These are phyloP conservation scores for Cladosporium sp. DNA, from an alignment of 2,329 filamentous ascomycete genomes.

Conservation along the genomic window DNA sequence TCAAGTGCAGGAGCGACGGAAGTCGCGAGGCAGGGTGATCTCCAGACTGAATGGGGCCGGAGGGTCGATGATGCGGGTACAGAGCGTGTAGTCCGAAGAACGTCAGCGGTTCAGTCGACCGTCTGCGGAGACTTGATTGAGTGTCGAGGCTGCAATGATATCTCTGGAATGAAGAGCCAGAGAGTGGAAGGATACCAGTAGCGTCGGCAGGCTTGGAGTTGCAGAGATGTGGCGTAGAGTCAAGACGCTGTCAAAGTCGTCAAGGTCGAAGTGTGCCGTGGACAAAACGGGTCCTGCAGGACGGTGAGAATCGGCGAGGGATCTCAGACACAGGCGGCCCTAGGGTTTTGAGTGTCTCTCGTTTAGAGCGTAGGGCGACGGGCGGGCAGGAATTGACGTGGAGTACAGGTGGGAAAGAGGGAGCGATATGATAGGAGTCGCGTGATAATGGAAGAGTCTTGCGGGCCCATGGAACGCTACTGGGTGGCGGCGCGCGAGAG, in stretches of 20 bases:
- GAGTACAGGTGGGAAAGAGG: not conserved
- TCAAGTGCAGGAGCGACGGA: not conserved
- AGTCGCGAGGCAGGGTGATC: not conserved
- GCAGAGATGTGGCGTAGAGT: not conserved
- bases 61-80: conserved; percentile 12
- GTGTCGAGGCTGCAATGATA: not conserved
- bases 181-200: not conserved
- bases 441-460: conserved; percentile 8
- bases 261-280: not conserved
- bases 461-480: conserved; percentile 1
- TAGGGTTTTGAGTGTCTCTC: not conserved
- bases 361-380: not conserved
- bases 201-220: not conserved
- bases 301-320: not conserved
- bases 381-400: not conserved
- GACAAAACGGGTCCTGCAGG: not conserved
- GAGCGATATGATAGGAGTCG: conserved; percentile 13
- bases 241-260: not conserved
- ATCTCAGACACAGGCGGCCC: conserved; percentile 9
- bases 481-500: conserved; percentile 8
- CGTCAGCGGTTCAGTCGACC: not conserved
- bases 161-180: not conserved
- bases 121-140: not conserved
- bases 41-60: conserved; percentile 4
- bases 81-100: not conserved